Evolutionary conservation across 1,284 basidiomycete genomes (phyloP), one percentile per base, ranked within the genome.

Genomic region (Athelia sp.): DNA sequence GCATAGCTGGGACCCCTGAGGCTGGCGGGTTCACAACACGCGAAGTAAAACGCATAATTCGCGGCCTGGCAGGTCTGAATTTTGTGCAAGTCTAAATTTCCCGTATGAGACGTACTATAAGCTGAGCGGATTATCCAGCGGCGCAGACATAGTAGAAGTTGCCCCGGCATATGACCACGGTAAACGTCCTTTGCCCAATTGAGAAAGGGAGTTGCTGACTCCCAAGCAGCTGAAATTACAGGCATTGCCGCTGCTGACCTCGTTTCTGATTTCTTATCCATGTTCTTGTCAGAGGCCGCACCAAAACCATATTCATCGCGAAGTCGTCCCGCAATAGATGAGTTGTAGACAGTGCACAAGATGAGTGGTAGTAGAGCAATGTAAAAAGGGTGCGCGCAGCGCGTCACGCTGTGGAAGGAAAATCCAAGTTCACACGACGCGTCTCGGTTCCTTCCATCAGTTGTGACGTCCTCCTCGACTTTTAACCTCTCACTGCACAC

Each of bases 11-110:
- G n/a, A 91, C 90, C 2, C 89, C 88, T 6, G 89, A 91, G 65
- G 78, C 82, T 15, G 90, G 89, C 35, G 87, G 87, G 13, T 90
- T 85, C 85, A 88, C 87, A 3, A 84, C 79, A n/a, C 76, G 88
- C 45, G 87, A 91, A 65, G 73, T 89, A 36, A 89, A 90, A 57
- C 79, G 85, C 32, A 89, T 90, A 53, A 71, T 90, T 47, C 79
- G 88, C 49, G 88, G 88, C 19, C 73, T 91, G 10, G 78, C 80
- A 2, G 88, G 87, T 3, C 66, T 91, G 31, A 89, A 90, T 59
- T 84, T 89, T 50, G 79, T 90, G 87, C 88, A 70, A 51, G 84
- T 66, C 3, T 18, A 36, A 15, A 31, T 45, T 38, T 17, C 42
- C 24, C n/a, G 32, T n/a, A 34, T 34, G n/a, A n/a, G n/a, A n/a